Evolutionary conservation across 2,329 filamentous ascomycete species (phyloP), one percentile per base, ranked within the genome.

Genomic region (Phyllosticta citrichinensis): DNA sequence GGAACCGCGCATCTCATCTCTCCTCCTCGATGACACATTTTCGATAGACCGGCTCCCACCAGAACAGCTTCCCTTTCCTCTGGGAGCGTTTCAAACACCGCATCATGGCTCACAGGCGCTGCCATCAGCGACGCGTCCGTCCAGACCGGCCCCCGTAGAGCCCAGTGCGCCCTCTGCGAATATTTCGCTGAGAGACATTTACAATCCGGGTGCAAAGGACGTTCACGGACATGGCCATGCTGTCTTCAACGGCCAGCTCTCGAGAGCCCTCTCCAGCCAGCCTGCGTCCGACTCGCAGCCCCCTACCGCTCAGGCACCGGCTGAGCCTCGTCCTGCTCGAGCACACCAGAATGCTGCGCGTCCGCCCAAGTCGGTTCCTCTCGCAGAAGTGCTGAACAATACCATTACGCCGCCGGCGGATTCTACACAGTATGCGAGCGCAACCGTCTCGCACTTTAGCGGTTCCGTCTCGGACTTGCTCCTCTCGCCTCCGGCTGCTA

Each of bases 311-410:
- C 55, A 24, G n/a, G 5, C 19, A 17, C 54, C 54, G 12, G 4
- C 22, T 20, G 22, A 55, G 24, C 1, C 14, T 4, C 40, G 40
- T 47, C 40, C 40, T 12, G n/a, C 14, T n/a, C 40, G 40, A 5
- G 14, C 40, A 5, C 54, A 55, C n/a, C 54, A 55, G 30, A 19
- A 53, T 27, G 40, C 25, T 20, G 35, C 62, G 19, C 60, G 58
- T 11, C 58, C 56, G 17, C 53, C 62, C 10, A 68, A 70, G 40
- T 66, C 72, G 8, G 71, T 70, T 3, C 73, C 73, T 1, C 68
- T 75, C 51, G 71, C 70, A 33, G 69, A 69, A 58, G 71, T 74
- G 2, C 60, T 72, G 47, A 73, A 74, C 58, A 58, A 27, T 51
- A 55, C 25, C 51, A 27, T 58, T 27, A n/a, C 17, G 5, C 40